Percentiles rank a stretch among this genome's conserved stretches.
Conservation (phyloP, 805 yeast genomes). For the Sporopachydermia lactativora region DNA sequence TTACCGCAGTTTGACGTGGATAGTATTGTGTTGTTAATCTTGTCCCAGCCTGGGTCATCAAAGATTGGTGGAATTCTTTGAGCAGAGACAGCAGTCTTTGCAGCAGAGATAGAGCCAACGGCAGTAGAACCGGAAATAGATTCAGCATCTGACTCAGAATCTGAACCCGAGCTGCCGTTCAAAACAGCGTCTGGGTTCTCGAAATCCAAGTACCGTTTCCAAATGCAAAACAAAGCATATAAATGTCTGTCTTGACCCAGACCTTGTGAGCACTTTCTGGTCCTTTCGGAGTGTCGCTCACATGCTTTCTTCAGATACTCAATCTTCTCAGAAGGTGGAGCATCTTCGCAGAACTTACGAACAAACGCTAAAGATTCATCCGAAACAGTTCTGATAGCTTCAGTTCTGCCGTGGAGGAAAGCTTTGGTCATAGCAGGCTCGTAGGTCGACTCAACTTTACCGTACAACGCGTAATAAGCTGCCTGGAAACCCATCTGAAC, state of each 20-base stretch:
- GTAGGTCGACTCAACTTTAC: slow-evolving; percentile 85
- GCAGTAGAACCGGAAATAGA: slow-evolving; percentile 11
- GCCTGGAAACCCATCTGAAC: slow-evolving; percentile 91
- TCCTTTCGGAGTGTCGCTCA: slow-evolving; percentile 46
- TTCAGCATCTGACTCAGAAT: slow-evolving; percentile 18
- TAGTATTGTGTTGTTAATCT: slow-evolving; percentile 62
- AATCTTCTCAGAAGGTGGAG: slow-evolving; percentile 44
- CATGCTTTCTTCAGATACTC: slow-evolving; percentile 56
- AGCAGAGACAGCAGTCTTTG: not conserved
- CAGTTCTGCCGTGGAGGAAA: slow-evolving; percentile 84
- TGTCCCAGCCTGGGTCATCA: slow-evolving; percentile 81
- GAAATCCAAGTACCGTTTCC: slow-evolving; percentile 48
- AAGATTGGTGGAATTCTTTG: slow-evolving; percentile 56
- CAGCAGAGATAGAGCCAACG: slow-evolving; percentile 7
- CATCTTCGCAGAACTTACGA: slow-evolving; percentile 66
- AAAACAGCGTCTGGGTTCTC: slow-evolving; percentile 8
- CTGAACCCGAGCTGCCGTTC: slow-evolving; percentile 11
- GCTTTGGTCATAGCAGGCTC: slow-evolving; percentile 94
- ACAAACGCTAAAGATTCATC: slow-evolving; percentile 70
- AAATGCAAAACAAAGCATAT: slow-evolving; percentile 75
- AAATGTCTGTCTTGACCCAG: slow-evolving; percentile 88
- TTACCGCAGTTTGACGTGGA: slow-evolving; percentile 89
- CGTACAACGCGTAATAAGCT: slow-evolving; percentile 82
- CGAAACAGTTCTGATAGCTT: slow-evolving; percentile 78
- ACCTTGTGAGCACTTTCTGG: slow-evolving; percentile 59